Evolutionary conservation across 495 filamentous ascomycete species (phyloP), one percentile per base, ranked within the genome.

Genomic region (Hypoxylon crocopeplum): DNA sequence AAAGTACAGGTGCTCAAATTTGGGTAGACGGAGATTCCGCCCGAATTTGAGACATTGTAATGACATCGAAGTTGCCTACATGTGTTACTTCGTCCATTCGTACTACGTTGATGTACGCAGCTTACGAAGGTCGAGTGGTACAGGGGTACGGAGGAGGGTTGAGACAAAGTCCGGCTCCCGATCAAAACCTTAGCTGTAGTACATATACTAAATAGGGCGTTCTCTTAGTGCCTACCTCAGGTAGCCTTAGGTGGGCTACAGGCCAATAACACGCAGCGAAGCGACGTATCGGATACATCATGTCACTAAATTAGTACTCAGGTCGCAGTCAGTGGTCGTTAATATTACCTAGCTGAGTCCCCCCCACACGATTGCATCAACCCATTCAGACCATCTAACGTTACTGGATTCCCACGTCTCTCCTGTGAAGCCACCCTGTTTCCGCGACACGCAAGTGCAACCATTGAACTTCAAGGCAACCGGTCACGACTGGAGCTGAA

Each of bases 361-460:
- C 47, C 59, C 66, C 63, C 67, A 69, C 64, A 65, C 53, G 63
- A 67, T 64, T 69, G 67, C 67, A 67, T 67, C 62, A 68, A 65
- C 24, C 39, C 34, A 37, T 44, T 32, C 57, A 55, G 34, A 39
- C 45, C 29, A 45, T 32, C 42, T 38, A 56, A 46, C 50, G 20
- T 57, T 40, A 56, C 45, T 53, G 39, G 44, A 39, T 56, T 64
- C 53, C 63, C 63, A 63, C 59, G 47, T 59, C 67, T 51, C 59
- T 58, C 55, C 51, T 57, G 49, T 41, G 44, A 51, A 56, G 56
- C 51, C 50, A 56, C 51, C 59, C 50, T 63, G 59, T 64, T 60
- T 44, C 59, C 56, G 56, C 62, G 54, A 64, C 60, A 64, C 60
- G 53, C 53, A 64, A 56, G 53, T 64, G 54, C 60, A 58, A 64